Conservation (phyloP, 768 basidiomycete species). For the Leccinum broughii region DNA sequence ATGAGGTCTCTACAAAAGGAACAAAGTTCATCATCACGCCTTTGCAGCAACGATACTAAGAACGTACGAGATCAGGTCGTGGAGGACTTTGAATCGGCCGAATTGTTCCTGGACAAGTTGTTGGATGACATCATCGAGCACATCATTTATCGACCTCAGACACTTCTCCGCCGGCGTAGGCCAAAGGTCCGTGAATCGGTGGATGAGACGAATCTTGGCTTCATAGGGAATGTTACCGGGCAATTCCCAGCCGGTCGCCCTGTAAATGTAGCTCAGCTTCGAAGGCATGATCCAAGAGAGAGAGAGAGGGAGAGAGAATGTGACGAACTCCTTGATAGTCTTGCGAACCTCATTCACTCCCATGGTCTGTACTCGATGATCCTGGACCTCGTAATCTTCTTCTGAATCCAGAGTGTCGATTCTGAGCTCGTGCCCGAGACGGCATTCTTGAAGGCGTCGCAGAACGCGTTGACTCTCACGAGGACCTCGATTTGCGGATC, state of each 20-base stretch:
- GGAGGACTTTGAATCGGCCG: too few species aligned
- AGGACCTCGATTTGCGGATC: slow-evolving; percentile 51
- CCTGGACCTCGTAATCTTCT: background rate
- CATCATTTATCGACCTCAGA: slow-evolving; percentile 33
- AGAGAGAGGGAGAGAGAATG: background rate
- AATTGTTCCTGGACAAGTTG: too few species aligned
- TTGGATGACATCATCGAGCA: slow-evolving; percentile 31
- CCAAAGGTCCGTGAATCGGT: slow-evolving; percentile 39
- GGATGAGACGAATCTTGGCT: slow-evolving; percentile 40
- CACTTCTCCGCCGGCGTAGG: slow-evolving; percentile 34
- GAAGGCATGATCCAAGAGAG: background rate
- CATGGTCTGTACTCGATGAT: slow-evolving; percentile 18
- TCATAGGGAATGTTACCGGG: slow-evolving; percentile 42
- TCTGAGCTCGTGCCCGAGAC: slow-evolving; percentile 30
- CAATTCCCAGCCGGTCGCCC: slow-evolving; percentile 45
- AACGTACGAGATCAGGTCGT: too few species aligned
- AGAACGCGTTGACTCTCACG: slow-evolving; percentile 45
- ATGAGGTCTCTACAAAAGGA: too few species aligned
- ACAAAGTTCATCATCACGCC: too few species aligned
- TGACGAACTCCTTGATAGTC: slow-evolving; percentile 37
- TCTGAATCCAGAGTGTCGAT: slow-evolving; percentile 16
- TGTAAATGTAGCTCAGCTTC: slow-evolving; percentile 14
- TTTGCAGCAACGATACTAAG: too few species aligned
- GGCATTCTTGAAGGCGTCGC: slow-evolving; percentile 34
- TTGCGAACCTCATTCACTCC: slow-evolving; percentile 36